phyloP scores from a whole-genome alignment of 176 grass and related monocot species.

The Carex littledalei region DNA sequence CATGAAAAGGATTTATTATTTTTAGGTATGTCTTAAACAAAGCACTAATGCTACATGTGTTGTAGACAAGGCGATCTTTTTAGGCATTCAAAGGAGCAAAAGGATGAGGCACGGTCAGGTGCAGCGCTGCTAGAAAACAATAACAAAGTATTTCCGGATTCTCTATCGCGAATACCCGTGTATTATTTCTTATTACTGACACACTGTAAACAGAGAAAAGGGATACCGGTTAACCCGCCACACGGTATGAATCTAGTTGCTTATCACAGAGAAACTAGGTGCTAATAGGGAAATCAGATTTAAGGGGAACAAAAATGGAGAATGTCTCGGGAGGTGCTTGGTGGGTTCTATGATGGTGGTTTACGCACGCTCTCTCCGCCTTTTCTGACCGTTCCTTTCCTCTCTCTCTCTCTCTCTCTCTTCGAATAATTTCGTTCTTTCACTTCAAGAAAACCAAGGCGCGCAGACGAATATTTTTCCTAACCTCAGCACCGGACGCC shows the following conservation, averaged over 20 bases:
- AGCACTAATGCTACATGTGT: constrained; percentile 15
- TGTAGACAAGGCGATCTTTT: constrained; percentile 37
- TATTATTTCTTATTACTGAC: background rate
- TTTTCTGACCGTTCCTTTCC: constrained; percentile 17
- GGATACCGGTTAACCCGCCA: background rate
- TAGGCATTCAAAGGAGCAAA: constrained; percentile 15
- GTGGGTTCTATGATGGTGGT: constrained; percentile 34
- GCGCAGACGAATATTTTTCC: constrained; percentile 21
- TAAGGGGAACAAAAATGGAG: constrained; percentile 20
- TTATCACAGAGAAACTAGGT: background rate
- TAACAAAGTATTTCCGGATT: background rate
- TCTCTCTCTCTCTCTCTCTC: background rate
- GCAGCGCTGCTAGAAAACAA: background rate
- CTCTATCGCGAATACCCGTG: background rate
- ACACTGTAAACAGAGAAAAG: background rate
- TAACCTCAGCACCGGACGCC: background rate
- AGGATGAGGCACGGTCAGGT: constrained; percentile 8
- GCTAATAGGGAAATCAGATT: background rate
- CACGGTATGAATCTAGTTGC: background rate
- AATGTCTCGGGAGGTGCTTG: constrained; percentile 36
- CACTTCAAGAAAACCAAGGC: constrained; percentile 12
- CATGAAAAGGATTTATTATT: constrained; percentile 5
- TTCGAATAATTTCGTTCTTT: constrained; percentile 6
- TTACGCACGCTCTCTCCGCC: constrained; percentile 29
- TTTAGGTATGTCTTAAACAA: constrained; percentile 4